phyloP scores from a whole-genome alignment of 306 rosid species.

The Alnus glutinosa region DNA sequence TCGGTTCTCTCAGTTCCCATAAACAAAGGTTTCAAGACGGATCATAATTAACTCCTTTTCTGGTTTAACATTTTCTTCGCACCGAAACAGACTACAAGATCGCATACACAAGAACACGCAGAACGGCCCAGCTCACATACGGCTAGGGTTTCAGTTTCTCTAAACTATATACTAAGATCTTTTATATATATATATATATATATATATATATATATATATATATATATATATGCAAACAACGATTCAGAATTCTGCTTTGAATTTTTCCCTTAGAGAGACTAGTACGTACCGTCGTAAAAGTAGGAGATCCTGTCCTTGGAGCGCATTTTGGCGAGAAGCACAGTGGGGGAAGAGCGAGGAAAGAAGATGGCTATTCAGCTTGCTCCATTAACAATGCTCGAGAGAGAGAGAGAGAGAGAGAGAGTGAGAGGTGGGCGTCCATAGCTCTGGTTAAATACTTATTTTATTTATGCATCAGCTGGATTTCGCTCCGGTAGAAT shows the following conservation, averaged over 20 bases:
- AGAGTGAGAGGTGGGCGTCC: background rate
- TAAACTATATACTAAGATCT: background rate
- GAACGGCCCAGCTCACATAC: background rate
- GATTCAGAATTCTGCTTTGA: background rate
- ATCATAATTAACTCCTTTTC: background rate
- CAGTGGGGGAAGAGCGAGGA: constrained; percentile 5
- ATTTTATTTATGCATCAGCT: background rate
- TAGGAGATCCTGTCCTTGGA: constrained; percentile 91
- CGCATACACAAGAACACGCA: background rate
- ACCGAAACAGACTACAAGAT: background rate
- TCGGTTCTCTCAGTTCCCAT: background rate
- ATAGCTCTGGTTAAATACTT: background rate
- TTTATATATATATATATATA: background rate
- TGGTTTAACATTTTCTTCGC: background rate
- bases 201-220: background rate
- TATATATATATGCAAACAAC: background rate
- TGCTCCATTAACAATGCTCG: constrained; percentile 24
- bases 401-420: background rate
- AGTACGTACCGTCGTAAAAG: constrained; percentile 85
- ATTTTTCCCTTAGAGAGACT: background rate
- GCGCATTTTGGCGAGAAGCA: constrained; percentile 49
- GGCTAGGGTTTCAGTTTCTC: constrained; percentile 38
- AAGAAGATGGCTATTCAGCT: constrained; percentile 12
- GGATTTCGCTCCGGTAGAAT: too few relatives aligned
- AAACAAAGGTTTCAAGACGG: background rate